Conservation (phyloP, 139 green algal species). For the Tetraselmis striata region DNA sequence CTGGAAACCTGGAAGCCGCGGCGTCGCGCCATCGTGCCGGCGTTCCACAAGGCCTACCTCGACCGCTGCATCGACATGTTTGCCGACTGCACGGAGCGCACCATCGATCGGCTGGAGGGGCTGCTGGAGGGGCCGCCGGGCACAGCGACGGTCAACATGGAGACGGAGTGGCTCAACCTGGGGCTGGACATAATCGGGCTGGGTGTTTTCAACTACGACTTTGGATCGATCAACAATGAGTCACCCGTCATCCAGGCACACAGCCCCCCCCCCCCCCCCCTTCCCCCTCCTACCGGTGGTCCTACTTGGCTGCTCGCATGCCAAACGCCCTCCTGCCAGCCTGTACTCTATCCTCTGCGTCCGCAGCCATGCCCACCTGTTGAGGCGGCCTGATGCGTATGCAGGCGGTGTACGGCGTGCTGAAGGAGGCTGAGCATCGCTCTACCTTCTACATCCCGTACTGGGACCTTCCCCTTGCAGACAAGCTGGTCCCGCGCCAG, state of each 20-base stretch:
- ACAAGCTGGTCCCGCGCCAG: constrained; percentile 47
- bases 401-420: constrained; percentile 91
- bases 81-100: constrained; percentile 51
- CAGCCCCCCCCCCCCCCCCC: too few species aligned
- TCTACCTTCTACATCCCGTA: constrained; percentile 99
- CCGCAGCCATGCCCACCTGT: too few species aligned
- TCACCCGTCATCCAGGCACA: constrained; percentile 93
- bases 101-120: constrained; percentile 59
- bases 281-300: too few species aligned
- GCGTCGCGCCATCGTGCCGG: constrained; percentile 83
- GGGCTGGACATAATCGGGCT: constrained; percentile 98
- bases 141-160: constrained; percentile 79
- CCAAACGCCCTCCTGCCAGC: too few species aligned
- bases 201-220: constrained; percentile 99
- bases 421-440: constrained; percentile 97
- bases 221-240: constrained; percentile 85
- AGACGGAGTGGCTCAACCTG: constrained; percentile 88
- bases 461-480: constrained; percentile 61
- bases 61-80: constrained; percentile 85
- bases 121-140: constrained; percentile 8
- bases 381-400: too few species aligned
- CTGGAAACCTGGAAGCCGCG: constrained; percentile 83
- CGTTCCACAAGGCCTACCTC: constrained; percentile 94
- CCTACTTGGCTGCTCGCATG: too few species aligned
- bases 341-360: too few species aligned